Evolutionary conservation across 2,329 filamentous ascomycete species (phyloP).

Genomic region (Penicillium psychrosexuale): DNA sequence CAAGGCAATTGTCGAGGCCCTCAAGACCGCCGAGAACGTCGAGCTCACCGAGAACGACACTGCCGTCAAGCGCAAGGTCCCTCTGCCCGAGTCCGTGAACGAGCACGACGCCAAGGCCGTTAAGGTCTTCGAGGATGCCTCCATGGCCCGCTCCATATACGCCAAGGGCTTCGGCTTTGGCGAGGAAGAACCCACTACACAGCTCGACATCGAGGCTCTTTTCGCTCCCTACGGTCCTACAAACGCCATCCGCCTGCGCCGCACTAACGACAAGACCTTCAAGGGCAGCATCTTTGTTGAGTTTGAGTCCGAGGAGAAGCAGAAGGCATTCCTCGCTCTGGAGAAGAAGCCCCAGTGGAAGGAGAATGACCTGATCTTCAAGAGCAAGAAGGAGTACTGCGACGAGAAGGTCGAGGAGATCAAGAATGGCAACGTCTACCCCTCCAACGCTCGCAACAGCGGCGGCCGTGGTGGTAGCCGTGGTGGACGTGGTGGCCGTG

Average conservation of each 20-base stretch:
- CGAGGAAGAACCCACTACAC: constrained; percentile 70
- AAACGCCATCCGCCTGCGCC: constrained; percentile 82
- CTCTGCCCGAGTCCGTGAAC: constrained; percentile 55
- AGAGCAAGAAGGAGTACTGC: constrained; percentile 84
- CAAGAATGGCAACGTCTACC: constrained; percentile 64
- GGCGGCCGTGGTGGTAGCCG: constrained; percentile 42
- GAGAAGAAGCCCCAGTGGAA: constrained; percentile 84
- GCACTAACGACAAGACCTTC: constrained; percentile 69
- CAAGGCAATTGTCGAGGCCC: constrained; percentile 74
- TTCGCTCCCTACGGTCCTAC: constrained; percentile 77
- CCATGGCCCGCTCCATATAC: constrained; percentile 75
- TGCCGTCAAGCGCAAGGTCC: constrained; percentile 69
- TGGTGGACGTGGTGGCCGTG: constrained; percentile 39
- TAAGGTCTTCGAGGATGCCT: constrained; percentile 60
- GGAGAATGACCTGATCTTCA: constrained; percentile 72
- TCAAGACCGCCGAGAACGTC: constrained; percentile 72
- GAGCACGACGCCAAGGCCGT: constrained; percentile 55
- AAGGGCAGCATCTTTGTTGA: constrained; percentile 97
- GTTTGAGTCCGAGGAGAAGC: constrained; percentile 74
- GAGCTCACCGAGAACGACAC: constrained; percentile 72
- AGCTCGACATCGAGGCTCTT: constrained; percentile 92
- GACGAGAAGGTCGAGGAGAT: constrained; percentile 73
- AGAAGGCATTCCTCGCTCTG: constrained; percentile 73
- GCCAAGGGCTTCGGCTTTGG: constrained; percentile 83
- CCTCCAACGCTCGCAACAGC: constrained; percentile 39